Base-by-base conservation (phyloP, 169 alveolate genomes). In the Eimeria mitis region DNA sequence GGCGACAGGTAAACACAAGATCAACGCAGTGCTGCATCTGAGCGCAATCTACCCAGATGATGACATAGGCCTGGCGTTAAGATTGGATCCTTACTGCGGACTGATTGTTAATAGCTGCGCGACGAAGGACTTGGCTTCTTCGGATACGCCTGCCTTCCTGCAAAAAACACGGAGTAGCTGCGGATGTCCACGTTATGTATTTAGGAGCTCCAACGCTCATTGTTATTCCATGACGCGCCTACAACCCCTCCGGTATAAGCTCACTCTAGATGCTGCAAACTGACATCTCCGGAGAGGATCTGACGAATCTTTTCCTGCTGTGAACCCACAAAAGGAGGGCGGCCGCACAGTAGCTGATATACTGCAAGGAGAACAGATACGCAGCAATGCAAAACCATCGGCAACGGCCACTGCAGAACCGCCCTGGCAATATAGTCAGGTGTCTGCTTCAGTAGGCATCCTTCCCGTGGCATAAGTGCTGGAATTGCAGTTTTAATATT, bases 311-410 rank as follows among this genome's bases (percentile, higher is more conserved):
- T 81, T 34, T 61, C 59, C n/a, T 78, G 91, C 73, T 52, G 95
- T 6, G 89, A 28, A 8, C 96, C 96, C 61, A 56, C 79, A 63
- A 94, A 94, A 4, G 96, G 96, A 6, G 96, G 94, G 40, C 91
- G 89, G 42, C 96, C 96, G 78, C 89, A 84, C 42, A 94, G 84
- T 5, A 94, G 94, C 89, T 54, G 76, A 63, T 83, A 94, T 28
- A 65, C 96, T 94, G 96, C 78, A 49, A 42, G 70, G 63, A 47
- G 1, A 52, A 23, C 83, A 40, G 56, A 7, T 73, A 73, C 52
- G 34, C 52, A 40, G 54, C 56, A 40, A 23, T 56, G 40, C 56
- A 13, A 14, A 23, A 44, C 34, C 42, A 8, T 14, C 47, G 42
- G 42, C 25, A 56, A 63, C 31, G 42, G 65, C 13, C 44, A 25